phyloP scores from a whole-genome alignment of 2,329 filamentous ascomycete species.

The Pseudogymnoascus pannorum region DNA sequence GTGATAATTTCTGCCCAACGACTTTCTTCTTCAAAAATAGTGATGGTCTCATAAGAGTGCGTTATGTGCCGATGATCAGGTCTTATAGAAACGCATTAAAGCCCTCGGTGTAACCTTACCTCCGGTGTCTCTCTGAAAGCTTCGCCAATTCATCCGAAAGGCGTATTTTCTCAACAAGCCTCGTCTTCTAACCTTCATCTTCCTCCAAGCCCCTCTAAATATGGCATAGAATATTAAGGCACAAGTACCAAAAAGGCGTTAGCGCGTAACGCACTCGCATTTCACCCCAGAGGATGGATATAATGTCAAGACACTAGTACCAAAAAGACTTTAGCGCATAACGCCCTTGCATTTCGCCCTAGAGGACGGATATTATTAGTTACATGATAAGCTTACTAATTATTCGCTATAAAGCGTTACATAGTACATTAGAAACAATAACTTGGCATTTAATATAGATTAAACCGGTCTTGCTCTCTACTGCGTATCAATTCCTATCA shows the following conservation, averaged over 20 bases:
- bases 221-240: neutral
- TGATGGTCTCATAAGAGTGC: neutral
- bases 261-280: neutral
- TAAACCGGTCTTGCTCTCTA: neutral
- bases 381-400: neutral
- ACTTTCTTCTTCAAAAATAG: neutral
- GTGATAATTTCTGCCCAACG: neutral
- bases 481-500: neutral
- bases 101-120: neutral
- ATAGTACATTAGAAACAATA: neutral
- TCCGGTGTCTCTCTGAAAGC: neutral
- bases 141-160: neutral
- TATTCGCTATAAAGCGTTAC: neutral
- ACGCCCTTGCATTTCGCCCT: neutral
- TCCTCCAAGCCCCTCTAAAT: neutral
- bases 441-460: neutral
- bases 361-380: neutral
- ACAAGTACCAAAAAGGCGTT: neutral
- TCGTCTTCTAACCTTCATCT: neutral
- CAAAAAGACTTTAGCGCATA: neutral
- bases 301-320: neutral
- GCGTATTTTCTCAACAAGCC: neutral
- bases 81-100: neutral
- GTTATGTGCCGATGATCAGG: neutral
- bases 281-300: neutral